Base-by-base conservation (phyloP, 192 early-diverging fungal genomes). In the Gryganskiella cystojenkinii region DNA sequence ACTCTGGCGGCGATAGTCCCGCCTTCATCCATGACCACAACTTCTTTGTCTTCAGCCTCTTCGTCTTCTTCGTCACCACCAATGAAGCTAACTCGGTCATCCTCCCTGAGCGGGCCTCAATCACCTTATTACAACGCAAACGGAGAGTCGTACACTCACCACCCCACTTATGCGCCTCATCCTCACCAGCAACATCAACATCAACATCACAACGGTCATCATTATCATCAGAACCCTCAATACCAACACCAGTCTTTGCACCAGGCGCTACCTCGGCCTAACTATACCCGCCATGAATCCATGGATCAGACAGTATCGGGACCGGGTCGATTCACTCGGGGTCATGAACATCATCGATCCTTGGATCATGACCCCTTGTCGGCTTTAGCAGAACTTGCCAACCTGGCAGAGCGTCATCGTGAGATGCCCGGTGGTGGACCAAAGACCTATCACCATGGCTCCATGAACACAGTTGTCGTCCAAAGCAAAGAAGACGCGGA, bases 341-440 rank as follows among this genome's bases (percentile, higher is more conserved):
- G 72, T 14, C 72, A 76, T 50, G 59, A 67, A 19, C 72, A 76
- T 20, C 74, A 78, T 31, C 74, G 74, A 34, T 78, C 74, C 14
- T 31, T 69, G 31, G 74, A 78, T 28, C 56, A 50, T 25, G 74
- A 69, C 40, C 74, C 65, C 4, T 69, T 78, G 28, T 63, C 74
- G 28, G 74, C 74, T 11, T 43, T 78, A 28, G 61, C 74, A 22
- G 74, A 78, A 42, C 56, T 78, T 10, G 74, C 74, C 33, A 69
- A 68, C 47, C 35, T 78, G 55, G 74, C 74, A 0, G 74, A 67
- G 25, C 60, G 68, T 30, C 66, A 68, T 14, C 65, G 74, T 0
- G 66, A 69, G 33, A 44, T 59, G 25, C 55, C 74, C 9, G 49
- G 46, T 19, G 45, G 59, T 56, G 53, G 63, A 15, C 24, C 11